Conservation (phyloP, 129 eudicot genomes). For the Erigeron canadensis region DNA sequence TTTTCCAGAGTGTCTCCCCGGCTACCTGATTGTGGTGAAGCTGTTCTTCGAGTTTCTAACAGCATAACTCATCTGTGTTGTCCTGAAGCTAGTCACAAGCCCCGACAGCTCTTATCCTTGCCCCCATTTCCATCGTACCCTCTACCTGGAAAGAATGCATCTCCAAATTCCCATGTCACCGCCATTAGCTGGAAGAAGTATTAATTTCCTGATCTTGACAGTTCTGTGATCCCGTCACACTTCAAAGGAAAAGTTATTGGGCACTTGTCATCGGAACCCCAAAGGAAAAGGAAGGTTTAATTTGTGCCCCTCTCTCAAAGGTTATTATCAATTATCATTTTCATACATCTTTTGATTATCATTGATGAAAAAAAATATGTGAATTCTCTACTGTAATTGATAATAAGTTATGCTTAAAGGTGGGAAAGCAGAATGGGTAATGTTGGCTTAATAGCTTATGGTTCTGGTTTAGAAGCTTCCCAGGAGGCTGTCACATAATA, state of each 20-base stretch:
- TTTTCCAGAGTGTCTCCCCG: slow-evolving; percentile 59
- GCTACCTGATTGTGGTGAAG: slow-evolving; percentile 33
- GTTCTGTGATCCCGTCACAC: slow-evolving; percentile 59
- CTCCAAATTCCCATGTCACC: too few relatives aligned
- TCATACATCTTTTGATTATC: too few relatives aligned
- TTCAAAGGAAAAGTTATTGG: slow-evolving; percentile 71
- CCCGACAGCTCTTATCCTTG: slow-evolving; percentile 73
- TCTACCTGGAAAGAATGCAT: slow-evolving; percentile 51
- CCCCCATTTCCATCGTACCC: slow-evolving; percentile 80
- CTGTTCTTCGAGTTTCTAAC: slow-evolving; percentile 60
- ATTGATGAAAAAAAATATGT: too few relatives aligned
- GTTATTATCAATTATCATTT: slow-evolving; percentile 25
- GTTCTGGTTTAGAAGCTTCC: slow-evolving; percentile 61
- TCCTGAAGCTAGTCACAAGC: slow-evolving; percentile 63
- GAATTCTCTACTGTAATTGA: too few relatives aligned
- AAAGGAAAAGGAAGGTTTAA: slow-evolving; percentile 73
- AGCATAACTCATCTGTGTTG: slow-evolving; percentile 58
- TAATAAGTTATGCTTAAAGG: too few relatives aligned
- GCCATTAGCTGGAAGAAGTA: slow-evolving; percentile 88
- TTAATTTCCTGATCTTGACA: slow-evolving; percentile 64
- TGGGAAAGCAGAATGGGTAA: too few relatives aligned
- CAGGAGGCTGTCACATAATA: too few relatives aligned
- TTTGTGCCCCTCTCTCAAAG: slow-evolving; percentile 88
- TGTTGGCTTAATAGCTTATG: slow-evolving; percentile 70
- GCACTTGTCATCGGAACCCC: slow-evolving; percentile 88